These are phyloP conservation scores for Scheffersomyces titani DNA, from an alignment of 1,139 yeast species.

Conservation along the genomic window DNA sequence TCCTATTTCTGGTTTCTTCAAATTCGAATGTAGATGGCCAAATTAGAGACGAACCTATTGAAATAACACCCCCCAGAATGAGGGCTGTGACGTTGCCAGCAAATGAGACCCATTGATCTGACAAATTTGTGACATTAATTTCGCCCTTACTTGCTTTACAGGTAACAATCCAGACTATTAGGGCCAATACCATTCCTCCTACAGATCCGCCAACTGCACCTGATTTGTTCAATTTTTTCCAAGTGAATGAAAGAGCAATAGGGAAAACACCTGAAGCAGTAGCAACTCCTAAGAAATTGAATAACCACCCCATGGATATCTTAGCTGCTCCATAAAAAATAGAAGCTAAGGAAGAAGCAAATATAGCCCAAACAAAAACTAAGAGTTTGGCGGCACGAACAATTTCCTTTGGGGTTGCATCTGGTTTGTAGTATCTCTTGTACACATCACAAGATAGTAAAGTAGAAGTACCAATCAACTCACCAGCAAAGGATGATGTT, in stretches of 20 bases:
- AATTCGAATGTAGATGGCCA: constrained; percentile 41
- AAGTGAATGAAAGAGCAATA: constrained; percentile 39
- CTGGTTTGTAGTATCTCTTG: constrained; percentile 44
- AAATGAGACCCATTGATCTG: constrained; percentile 23
- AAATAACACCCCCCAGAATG: constrained; percentile 30
- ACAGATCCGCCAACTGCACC: constrained; percentile 33
- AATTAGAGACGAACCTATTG: constrained; percentile 26
- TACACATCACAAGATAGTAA: constrained; percentile 48
- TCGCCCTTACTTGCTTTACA: constrained; percentile 27
- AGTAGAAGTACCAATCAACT: constrained; percentile 49
- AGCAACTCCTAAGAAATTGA: constrained; percentile 44
- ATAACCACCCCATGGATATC: constrained; percentile 33
- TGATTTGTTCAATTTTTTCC: constrained; percentile 34
- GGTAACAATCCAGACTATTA: constrained; percentile 21
- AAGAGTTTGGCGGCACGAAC: constrained; percentile 39
- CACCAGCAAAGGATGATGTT: constrained; percentile 52
- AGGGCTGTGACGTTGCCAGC: constrained; percentile 22
- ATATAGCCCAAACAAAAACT: constrained; percentile 29
- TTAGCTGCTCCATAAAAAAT: constrained; percentile 37
- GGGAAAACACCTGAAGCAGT: constrained; percentile 46
- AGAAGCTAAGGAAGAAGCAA: constrained; percentile 40
- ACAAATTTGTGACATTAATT: constrained; percentile 19
- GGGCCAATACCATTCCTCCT: constrained; percentile 25
- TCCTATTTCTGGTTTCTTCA: constrained; percentile 29
- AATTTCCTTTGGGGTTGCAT: constrained; percentile 42